These are phyloP conservation scores for Rauvolfia tetraphylla DNA, from an alignment of 257 asterid species.

Conservation along the genomic window DNA sequence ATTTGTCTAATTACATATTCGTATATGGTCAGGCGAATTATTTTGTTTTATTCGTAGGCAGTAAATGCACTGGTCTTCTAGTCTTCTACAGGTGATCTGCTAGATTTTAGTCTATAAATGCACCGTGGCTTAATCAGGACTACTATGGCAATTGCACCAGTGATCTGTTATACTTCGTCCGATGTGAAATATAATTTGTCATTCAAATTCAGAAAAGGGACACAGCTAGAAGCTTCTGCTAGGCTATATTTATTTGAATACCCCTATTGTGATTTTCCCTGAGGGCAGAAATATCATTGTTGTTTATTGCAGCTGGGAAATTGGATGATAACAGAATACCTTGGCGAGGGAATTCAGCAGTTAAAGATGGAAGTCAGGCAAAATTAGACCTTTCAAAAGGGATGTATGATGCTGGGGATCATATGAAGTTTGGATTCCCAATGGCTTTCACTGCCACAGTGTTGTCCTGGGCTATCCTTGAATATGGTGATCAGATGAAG, in stretches of 20 bases:
- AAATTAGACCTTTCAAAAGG: conserved; percentile 83
- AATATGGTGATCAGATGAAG: conserved; percentile 73
- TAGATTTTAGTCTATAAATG: neutral
- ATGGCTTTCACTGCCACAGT: conserved; percentile 92
- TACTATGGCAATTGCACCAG: neutral
- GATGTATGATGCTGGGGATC: conserved; percentile 90
- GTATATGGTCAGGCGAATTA: too few species aligned
- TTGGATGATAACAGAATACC: conserved; percentile 52
- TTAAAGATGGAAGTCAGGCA: conserved; percentile 63
- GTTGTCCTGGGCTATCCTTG: conserved; percentile 87
- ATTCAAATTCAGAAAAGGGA: neutral
- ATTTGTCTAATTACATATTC: neutral
- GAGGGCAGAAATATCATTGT: conserved; percentile 12
- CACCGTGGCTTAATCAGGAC: neutral
- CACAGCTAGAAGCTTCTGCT: neutral
- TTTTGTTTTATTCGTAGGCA: neutral
- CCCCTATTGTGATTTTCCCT: neutral
- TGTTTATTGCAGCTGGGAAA: conserved; percentile 67
- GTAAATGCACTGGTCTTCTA: neutral
- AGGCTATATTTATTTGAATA: neutral
- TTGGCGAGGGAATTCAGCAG: conserved; percentile 85
- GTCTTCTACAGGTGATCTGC: neutral
- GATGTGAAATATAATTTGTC: neutral
- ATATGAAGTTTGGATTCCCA: conserved; percentile 79
- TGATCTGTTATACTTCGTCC: too few species aligned